phyloP scores from a whole-genome alignment of 1,139 yeast genomes.

The Geotrichum citri-aurantii region DNA sequence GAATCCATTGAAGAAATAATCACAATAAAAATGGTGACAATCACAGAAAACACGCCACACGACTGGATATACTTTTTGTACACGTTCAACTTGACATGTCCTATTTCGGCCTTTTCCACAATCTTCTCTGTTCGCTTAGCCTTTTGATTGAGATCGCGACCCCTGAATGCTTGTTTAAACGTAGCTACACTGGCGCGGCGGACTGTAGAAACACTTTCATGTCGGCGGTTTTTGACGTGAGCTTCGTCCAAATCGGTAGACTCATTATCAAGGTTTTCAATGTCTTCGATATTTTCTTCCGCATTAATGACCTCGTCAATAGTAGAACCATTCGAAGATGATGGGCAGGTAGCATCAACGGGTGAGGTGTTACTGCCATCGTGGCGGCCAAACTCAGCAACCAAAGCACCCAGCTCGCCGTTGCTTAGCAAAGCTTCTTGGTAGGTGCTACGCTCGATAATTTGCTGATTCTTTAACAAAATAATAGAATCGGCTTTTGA shows the following conservation, averaged over 20 bases:
- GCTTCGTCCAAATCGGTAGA: slow-evolving; percentile 8
- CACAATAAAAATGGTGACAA: slow-evolving; percentile 42
- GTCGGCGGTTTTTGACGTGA: slow-evolving; percentile 14
- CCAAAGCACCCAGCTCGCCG: slow-evolving; percentile 29
- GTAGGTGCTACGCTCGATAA: slow-evolving; percentile 41
- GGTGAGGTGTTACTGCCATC: slow-evolving; percentile 13
- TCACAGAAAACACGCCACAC: slow-evolving; percentile 67
- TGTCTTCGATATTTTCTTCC: slow-evolving; percentile 1
- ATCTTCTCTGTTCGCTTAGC: slow-evolving; percentile 29
- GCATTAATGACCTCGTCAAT: slow-evolving; percentile 3
- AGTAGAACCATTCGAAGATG: slow-evolving; percentile 2
- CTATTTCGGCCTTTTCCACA: slow-evolving; percentile 71
- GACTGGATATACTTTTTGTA: slow-evolving; percentile 76
- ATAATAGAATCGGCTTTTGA: slow-evolving; percentile 58
- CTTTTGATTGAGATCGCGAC: slow-evolving; percentile 34
- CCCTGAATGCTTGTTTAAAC: slow-evolving; percentile 37
- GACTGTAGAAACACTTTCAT: slow-evolving; percentile 41
- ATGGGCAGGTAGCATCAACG: neutral
- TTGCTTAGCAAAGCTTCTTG: slow-evolving; percentile 26
- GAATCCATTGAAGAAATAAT: slow-evolving; percentile 46
- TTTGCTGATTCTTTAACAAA: slow-evolving; percentile 52
- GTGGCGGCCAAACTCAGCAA: slow-evolving; percentile 37
- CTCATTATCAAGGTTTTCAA: neutral
- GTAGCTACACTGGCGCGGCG: slow-evolving; percentile 67
- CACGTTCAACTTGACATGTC: slow-evolving; percentile 81